Evolutionary conservation across 495 filamentous ascomycete species (phyloP).

Genomic region (Platismatia glauca): DNA sequence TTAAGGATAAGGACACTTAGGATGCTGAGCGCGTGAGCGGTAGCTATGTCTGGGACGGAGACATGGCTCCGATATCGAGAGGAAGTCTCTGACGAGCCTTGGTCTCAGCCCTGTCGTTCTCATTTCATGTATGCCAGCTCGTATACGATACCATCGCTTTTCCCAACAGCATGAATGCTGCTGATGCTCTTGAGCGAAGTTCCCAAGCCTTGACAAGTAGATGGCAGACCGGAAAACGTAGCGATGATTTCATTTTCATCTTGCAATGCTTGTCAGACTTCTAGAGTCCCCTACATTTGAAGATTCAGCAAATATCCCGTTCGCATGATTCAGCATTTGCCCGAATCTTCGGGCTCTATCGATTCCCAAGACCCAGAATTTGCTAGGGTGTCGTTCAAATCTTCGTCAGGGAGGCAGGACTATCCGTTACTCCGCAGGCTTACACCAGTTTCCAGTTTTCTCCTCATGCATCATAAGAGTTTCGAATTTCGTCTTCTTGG

Average conservation of each 20-base stretch:
- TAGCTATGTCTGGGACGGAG: background rate
- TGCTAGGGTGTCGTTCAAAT: background rate
- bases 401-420: background rate
- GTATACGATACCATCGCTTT: background rate
- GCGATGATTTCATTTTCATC: background rate
- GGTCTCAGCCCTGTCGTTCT: background rate
- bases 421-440: background rate
- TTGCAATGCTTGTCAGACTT: background rate
- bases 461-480: background rate
- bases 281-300: background rate
- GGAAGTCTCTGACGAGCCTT: background rate
- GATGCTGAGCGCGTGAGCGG: background rate
- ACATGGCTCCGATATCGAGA: background rate
- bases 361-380: background rate
- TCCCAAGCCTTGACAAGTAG: background rate
- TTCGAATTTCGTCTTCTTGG: background rate
- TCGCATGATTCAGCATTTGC: background rate
- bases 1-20: background rate
- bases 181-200: background rate
- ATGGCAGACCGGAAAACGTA: background rate
- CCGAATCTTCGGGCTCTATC: background rate
- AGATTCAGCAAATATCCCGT: background rate
- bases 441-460: background rate
- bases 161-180: background rate
- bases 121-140: background rate